Conservation (phyloP, 2,329 filamentous ascomycete genomes). For the Penicillium sp. region DNA sequence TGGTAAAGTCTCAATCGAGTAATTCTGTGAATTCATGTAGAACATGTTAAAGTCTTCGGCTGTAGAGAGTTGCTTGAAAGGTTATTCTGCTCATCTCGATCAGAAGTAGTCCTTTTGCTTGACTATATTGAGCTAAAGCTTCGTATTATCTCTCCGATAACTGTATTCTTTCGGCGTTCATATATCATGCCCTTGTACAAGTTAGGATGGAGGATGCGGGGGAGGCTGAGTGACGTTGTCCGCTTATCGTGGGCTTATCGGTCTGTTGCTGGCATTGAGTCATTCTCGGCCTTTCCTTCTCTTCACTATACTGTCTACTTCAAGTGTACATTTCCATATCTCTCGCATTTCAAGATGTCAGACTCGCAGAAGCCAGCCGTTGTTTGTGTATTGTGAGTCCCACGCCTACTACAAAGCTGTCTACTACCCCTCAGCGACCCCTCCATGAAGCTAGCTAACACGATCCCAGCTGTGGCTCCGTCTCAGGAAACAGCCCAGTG, state of each 20-base stretch:
- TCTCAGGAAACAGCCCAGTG: conserved; percentile 68
- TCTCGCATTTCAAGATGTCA: conserved; percentile 1
- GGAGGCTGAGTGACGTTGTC: background rate
- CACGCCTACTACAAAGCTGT: background rate
- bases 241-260: background rate
- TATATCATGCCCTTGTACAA: no score
- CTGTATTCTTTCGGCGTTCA: no score
- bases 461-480: conserved; percentile 72
- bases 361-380: conserved; percentile 53
- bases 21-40: no score
- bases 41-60: no score
- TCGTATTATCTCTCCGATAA: no score
- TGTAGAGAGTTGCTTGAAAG: no score
- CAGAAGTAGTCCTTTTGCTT: no score
- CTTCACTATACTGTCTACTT: background rate
- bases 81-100: no score
- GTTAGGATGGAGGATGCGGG: no score
- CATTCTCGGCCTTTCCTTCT: background rate
- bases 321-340: background rate
- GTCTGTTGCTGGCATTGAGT: background rate
- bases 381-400: conserved; percentile 78
- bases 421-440: background rate
- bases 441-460: conserved; percentile 5
- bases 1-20: no score
- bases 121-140: no score